Percentiles rank a stretch among this genome's conserved stretches.
Conservation (phyloP, 78 protist species). For the Dictyostelium firmibasis region DNA sequence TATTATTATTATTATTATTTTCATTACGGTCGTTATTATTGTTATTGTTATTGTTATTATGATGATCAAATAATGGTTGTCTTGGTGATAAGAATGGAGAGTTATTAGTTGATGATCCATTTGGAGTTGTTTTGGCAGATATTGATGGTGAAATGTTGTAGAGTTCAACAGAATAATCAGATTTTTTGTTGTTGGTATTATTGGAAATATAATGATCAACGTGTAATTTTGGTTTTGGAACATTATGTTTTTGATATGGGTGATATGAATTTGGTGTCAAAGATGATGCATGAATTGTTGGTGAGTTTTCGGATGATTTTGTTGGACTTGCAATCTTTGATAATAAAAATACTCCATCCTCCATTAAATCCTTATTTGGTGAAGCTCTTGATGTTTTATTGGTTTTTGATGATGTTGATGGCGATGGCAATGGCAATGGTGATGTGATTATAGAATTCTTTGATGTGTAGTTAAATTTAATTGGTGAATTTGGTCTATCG, state of each 20-base stretch:
- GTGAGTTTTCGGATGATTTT: not conserved
- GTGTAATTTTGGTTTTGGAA: not conserved
- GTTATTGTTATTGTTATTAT: not conserved
- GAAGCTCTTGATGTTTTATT: not conserved
- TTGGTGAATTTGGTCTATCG: not conserved
- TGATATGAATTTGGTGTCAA: not conserved
- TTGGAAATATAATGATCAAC: not conserved
- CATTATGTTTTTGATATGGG: not conserved
- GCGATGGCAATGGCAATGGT: not conserved
- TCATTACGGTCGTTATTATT: not conserved
- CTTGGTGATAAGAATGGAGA: slow-evolving; percentile 65
- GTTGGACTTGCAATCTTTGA: slow-evolving; percentile 34
- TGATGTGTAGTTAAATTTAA: not conserved
- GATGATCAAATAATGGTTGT: not conserved
- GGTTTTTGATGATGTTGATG: not conserved
- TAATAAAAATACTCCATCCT: slow-evolving; percentile 45
- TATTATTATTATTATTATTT: not conserved
- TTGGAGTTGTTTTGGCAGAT: slow-evolving; percentile 65
- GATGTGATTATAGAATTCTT: not conserved
- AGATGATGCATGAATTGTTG: not conserved
- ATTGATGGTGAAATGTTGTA: not conserved
- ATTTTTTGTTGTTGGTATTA: not conserved
- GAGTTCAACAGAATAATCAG: not conserved
- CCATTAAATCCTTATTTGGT: not conserved
- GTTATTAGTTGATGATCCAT: slow-evolving; percentile 23